Percentiles rank a stretch among this genome's conserved stretches.
Evolutionary conservation across 192 early-diverging fungal genomes (phyloP).

Genomic region (Funneliformis geosporum): DNA sequence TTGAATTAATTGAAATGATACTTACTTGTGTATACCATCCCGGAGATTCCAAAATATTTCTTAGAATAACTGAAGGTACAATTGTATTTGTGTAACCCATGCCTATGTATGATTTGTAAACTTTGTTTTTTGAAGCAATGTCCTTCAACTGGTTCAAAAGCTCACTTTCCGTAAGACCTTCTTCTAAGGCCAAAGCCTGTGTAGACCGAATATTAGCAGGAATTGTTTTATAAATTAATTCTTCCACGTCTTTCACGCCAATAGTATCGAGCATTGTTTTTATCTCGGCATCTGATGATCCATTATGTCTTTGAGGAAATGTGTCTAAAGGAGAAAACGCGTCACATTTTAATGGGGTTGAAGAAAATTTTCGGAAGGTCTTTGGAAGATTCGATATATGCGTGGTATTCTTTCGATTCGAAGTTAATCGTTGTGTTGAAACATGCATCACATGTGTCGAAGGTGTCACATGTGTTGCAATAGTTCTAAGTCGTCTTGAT

Average conservation of each 20-base stretch:
- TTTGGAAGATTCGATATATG: neutral
- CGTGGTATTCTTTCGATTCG: neutral
- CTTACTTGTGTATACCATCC: constrained; percentile 96
- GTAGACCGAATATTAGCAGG: constrained; percentile 78
- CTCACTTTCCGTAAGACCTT: constrained; percentile 82
- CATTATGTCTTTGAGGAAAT: constrained; percentile 87
- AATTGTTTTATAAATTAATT: constrained; percentile 81
- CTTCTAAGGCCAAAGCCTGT: constrained; percentile 70
- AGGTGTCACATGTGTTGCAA: neutral
- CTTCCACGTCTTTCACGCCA: constrained; percentile 77
- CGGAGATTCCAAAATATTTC: constrained; percentile 98
- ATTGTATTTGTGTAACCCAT: constrained; percentile 93
- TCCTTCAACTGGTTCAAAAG: constrained; percentile 77
- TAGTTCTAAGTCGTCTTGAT: neutral
- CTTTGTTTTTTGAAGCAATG: constrained; percentile 92
- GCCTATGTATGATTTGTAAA: constrained; percentile 91
- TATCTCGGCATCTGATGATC: constrained; percentile 74
- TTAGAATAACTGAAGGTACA: constrained; percentile 91
- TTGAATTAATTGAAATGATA: neutral
- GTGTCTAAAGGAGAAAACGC: constrained; percentile 65
- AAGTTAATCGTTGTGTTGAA: neutral
- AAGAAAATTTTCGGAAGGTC: neutral
- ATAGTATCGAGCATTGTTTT: constrained; percentile 80
- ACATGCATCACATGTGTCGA: neutral
- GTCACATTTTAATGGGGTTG: constrained; percentile 5